A percentile compares a stretch with the other conserved stretches of the same genome.
Evolutionary conservation across 495 filamentous ascomycete genomes (phyloP).

Genomic region (Penicillium mononematosum): DNA sequence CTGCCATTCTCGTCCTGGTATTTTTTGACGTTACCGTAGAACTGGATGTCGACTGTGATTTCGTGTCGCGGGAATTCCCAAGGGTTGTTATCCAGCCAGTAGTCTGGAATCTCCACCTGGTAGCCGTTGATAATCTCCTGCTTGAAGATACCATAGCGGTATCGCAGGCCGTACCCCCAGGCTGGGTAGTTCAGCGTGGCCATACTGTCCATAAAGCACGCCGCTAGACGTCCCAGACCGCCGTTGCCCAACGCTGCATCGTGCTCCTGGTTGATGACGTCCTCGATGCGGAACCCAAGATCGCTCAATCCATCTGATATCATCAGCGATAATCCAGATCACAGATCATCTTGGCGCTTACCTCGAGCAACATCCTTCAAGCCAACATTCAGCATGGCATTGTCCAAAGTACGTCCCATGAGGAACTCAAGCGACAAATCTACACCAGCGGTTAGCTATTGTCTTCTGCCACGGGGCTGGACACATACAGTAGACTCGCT

Average conservation of each 20-base stretch:
- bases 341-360: conserved; percentile 30
- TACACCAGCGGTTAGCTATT: conserved; percentile 20
- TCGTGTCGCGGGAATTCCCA: conserved; percentile 98
- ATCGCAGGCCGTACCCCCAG: conserved; percentile 95
- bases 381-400: conserved; percentile 95
- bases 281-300: conserved; percentile 94
- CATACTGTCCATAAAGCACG: conserved; percentile 94
- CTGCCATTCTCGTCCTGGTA: conserved; percentile 74
- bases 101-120: conserved; percentile 96
- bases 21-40: conserved; percentile 81
- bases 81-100: conserved; percentile 99
- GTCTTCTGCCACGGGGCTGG: background rate
- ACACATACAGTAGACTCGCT: conserved; percentile 80
- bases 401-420: conserved; percentile 94
- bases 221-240: conserved; percentile 89
- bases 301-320: conserved; percentile 72
- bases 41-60: conserved; percentile 92
- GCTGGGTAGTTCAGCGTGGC: conserved; percentile 92
- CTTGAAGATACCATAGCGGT: conserved; percentile 98
- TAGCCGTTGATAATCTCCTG: conserved; percentile 98
- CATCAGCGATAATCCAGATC: background rate
- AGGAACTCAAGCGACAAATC: conserved; percentile 93
- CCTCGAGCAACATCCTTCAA: conserved; percentile 81
- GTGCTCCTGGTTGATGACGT: conserved; percentile 91
- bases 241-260: conserved; percentile 97